A percentile compares a stretch with the other conserved stretches of the same genome.
These are phyloP conservation scores for Fusarium xyrophilum DNA, from an alignment of 2,329 filamentous ascomycete genomes.

Conservation along the genomic window DNA sequence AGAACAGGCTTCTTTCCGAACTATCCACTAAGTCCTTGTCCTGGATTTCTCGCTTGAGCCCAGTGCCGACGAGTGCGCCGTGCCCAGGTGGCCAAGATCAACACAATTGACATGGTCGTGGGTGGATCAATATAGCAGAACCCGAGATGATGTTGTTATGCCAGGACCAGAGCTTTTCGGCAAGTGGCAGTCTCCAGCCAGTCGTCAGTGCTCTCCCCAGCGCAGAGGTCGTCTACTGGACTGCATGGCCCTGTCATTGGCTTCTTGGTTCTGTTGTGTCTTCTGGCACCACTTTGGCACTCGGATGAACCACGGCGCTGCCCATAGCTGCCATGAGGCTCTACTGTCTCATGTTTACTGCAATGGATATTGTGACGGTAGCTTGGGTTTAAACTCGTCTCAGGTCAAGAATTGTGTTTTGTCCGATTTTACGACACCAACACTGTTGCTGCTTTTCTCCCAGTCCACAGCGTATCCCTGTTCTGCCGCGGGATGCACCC, in stretches of 20 bases:
- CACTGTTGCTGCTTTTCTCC: not conserved
- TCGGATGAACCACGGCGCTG: slow-evolving; percentile 1
- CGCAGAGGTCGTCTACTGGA: slow-evolving; percentile 5
- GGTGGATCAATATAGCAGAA: slow-evolving; percentile 38
- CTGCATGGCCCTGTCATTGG: slow-evolving; percentile 8
- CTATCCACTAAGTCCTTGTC: slow-evolving; percentile 35
- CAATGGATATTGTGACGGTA: slow-evolving; percentile 1
- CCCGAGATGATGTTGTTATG: slow-evolving; percentile 35
- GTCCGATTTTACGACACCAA: slow-evolving; percentile 5
- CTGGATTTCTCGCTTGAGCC: slow-evolving; percentile 34
- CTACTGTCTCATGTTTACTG: slow-evolving; percentile 19
- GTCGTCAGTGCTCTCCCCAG: slow-evolving; percentile 8
- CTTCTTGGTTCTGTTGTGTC: slow-evolving; percentile 5
- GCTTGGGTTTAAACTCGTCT: not conserved
- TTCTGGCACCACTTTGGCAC: slow-evolving; percentile 1
- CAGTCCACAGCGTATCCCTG: not conserved
- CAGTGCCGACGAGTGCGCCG: slow-evolving; percentile 39
- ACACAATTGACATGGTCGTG: slow-evolving; percentile 26
- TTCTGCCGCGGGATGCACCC: slow-evolving; percentile 19
- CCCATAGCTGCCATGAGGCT: slow-evolving; percentile 20
- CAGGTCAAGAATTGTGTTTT: slow-evolving; percentile 15
- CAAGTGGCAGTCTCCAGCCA: slow-evolving; percentile 21
- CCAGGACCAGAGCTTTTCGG: slow-evolving; percentile 32
- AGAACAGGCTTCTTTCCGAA: slow-evolving; percentile 27
- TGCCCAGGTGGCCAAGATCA: slow-evolving; percentile 35